Conservation (phyloP, 345 rosid species). For the Aurinia saxatilis region DNA sequence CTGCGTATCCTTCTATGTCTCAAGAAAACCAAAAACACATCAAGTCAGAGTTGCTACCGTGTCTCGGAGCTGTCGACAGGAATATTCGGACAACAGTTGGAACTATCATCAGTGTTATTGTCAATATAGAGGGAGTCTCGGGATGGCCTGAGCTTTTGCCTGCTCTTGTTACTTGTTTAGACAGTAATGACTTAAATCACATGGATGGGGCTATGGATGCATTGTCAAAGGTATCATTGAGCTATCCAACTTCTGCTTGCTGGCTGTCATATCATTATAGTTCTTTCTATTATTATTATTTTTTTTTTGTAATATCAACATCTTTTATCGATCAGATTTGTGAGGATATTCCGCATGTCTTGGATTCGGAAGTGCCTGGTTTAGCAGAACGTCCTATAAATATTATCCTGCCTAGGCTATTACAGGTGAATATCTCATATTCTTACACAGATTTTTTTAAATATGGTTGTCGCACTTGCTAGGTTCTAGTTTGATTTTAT, state of each 20-base stretch:
- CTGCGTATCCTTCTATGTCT: conserved; percentile 55
- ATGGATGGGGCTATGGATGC: conserved; percentile 99
- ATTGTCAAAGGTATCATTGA: conserved; percentile 83
- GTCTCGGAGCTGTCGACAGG: conserved; percentile 85
- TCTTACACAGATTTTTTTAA: background rate
- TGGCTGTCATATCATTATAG: background rate
- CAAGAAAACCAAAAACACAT: conserved; percentile 58
- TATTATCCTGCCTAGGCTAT: conserved; percentile 69
- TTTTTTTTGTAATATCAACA: background rate
- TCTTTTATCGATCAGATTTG: conserved; percentile 51
- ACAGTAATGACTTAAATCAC: conserved; percentile 75
- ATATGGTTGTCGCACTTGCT: background rate
- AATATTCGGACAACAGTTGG: conserved; percentile 90
- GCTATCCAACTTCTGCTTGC: too few relatives aligned
- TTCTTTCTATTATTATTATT: background rate
- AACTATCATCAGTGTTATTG: conserved; percentile 70
- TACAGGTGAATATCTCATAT: conserved; percentile 46
- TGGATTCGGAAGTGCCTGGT: conserved; percentile 88
- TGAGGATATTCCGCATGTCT: conserved; percentile 85
- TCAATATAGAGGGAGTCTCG: conserved; percentile 58
- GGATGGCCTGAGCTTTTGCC: conserved; percentile 91
- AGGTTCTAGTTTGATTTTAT: conserved; percentile 10
- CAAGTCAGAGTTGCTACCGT: conserved; percentile 75
- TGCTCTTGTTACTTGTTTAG: conserved; percentile 75
- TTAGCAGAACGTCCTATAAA: conserved; percentile 81